Evolutionary conservation across 106 monocot species (phyloP), one percentile per base, ranked within the genome.

Genomic region (Dendrobium nobile): DNA sequence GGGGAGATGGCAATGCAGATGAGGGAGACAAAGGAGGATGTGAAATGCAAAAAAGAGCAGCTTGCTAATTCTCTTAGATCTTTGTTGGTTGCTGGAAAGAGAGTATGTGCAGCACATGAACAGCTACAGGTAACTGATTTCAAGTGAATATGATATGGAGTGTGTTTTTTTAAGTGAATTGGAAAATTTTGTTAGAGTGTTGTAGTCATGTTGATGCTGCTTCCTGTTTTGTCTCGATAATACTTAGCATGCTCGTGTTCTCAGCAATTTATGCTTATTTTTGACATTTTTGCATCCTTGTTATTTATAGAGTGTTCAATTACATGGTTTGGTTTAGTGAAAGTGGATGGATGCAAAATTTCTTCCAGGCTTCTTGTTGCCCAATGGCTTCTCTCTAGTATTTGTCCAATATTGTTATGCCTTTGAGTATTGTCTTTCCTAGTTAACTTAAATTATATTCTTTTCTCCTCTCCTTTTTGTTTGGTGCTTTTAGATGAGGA

Each of bases 21-120:
- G 47, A 95, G 87, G 83, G 86, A 80, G 85, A 61, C 79, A 2
- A 77, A 79, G n/a, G 95, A 91, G 68, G 77, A 85, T 83, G 72
- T 77, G 3, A 88, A 73, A 68, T 79, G 19, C 41, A 72, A 79
- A 77, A 89, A 84, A 67, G 99, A 95, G 82, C 87, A 91, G 73
- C 91, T 99, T 77, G 80, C 79, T 58, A 54, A 73, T 73, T 81
- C 76, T 17, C 86, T 80, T 77, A 87, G 91, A 88, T 80, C 74
- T 31, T 82, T 99, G 75, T 77, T 88, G 81, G 78, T 85, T 76
- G 92, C 93, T 76, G 80, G 86, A 45, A 91, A 95, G 72, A 93
- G 85, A 24, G 88, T 99, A 26, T 84, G 79, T 47, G 82, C 87
- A 55, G 85, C 91, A 2, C 80, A 86, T 44, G 83, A 90, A 41